A percentile compares a stretch with the other conserved stretches of the same genome.
These are phyloP conservation scores for Pseudogymnoascus sp. DNA, from an alignment of 2,329 filamentous ascomycete genomes.

Conservation along the genomic window DNA sequence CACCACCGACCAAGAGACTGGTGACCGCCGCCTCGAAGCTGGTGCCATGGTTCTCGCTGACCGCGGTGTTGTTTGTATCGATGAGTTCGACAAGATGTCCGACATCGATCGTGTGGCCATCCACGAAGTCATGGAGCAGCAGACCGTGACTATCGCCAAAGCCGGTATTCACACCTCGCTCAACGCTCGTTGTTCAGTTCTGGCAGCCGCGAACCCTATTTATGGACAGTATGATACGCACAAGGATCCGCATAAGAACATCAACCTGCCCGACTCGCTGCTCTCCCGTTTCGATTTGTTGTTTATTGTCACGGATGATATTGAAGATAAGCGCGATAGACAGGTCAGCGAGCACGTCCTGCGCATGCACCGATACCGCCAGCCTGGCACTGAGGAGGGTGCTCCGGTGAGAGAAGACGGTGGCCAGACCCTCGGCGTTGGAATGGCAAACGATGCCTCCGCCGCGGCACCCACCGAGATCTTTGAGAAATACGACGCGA, in stretches of 20 bases:
- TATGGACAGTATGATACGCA: slow-evolving; percentile 98
- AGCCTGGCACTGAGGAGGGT: slow-evolving; percentile 87
- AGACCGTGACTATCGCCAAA: slow-evolving; percentile 98
- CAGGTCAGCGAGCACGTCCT: slow-evolving; percentile 93
- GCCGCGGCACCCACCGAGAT: slow-evolving; percentile 75
- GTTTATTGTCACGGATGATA: slow-evolving; percentile 96
- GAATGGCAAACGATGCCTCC: slow-evolving; percentile 68
- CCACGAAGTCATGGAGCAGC: slow-evolving; percentile 99
- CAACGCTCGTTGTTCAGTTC: slow-evolving; percentile 92
- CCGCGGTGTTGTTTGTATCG: slow-evolving; percentile 95
- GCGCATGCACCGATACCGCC: slow-evolving; percentile 92
- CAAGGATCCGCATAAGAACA: slow-evolving; percentile 98
- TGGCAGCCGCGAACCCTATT: slow-evolving; percentile 94
- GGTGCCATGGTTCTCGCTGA: slow-evolving; percentile 98
- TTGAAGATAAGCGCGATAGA: slow-evolving; percentile 85
- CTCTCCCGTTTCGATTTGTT: slow-evolving; percentile 97
- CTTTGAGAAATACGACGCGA: slow-evolving; percentile 91
- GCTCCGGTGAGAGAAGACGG: slow-evolving; percentile 85
- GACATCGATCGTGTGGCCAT: slow-evolving; percentile 97
- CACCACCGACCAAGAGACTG: slow-evolving; percentile 94
- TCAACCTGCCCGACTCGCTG: slow-evolving; percentile 90
- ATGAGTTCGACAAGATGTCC: slow-evolving; percentile 99
- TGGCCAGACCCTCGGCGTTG: slow-evolving; percentile 78
- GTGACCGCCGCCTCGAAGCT: slow-evolving; percentile 86
- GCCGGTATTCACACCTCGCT: slow-evolving; percentile 96